phyloP scores from a whole-genome alignment of 2,329 filamentous ascomycete genomes.

The Didymella glomerata region DNA sequence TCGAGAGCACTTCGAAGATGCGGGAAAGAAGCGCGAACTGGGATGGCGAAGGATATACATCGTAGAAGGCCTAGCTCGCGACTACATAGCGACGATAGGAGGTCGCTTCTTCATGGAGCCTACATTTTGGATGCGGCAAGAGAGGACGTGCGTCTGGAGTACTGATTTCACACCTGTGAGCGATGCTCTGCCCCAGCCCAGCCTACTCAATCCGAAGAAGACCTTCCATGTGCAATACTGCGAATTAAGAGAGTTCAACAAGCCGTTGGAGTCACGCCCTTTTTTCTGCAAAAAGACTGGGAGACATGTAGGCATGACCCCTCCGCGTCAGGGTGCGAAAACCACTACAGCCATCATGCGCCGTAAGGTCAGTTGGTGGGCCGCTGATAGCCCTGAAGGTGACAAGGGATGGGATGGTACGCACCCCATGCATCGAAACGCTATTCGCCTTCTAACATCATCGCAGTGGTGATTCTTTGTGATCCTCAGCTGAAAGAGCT shows the following conservation, averaged over 20 bases:
- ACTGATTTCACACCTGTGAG: constrained; percentile 48
- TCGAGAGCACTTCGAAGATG: constrained; percentile 26
- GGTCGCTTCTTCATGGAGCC: constrained; percentile 48
- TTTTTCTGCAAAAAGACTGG: constrained; percentile 43
- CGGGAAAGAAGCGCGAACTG: constrained; percentile 16
- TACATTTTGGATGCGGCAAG: constrained; percentile 44
- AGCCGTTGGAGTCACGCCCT: constrained; percentile 33
- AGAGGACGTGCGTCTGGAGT: constrained; percentile 48
- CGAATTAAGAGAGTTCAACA: constrained; percentile 45
- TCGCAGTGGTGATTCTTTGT: constrained; percentile 43
- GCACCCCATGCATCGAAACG: neutral
- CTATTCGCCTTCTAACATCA: neutral
- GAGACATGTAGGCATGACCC: constrained; percentile 47
- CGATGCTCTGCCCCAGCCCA: constrained; percentile 45
- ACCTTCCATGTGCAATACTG: constrained; percentile 47
- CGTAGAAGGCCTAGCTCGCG: constrained; percentile 46
- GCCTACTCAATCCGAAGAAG: constrained; percentile 36
- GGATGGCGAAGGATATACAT: constrained; percentile 40
- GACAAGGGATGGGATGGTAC: constrained; percentile 45
- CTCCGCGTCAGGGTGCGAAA: constrained; percentile 26
- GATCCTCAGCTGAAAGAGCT: constrained; percentile 41
- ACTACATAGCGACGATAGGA: constrained; percentile 40
- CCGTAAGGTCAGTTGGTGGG: constrained; percentile 46
- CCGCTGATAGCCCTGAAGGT: constrained; percentile 18
- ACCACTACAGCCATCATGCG: constrained; percentile 42